Conservation (phyloP, 2,329 filamentous ascomycete genomes). For the Hypoxylon sp. region DNA sequence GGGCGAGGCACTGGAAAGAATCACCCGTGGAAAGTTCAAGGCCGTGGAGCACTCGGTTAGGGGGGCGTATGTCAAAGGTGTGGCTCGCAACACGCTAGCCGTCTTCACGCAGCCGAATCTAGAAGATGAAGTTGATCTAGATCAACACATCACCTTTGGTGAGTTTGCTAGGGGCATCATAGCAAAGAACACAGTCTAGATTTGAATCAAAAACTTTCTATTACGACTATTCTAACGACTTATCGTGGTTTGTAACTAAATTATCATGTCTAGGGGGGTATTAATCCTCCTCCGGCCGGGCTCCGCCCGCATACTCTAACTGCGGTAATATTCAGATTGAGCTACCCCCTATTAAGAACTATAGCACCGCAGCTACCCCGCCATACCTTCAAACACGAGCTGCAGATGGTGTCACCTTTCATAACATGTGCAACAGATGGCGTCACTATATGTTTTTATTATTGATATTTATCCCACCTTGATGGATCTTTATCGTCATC, state of each 20-base stretch:
- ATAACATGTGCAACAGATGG: conserved; percentile 21
- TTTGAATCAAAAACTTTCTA: neutral
- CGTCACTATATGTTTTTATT: conserved; percentile 31
- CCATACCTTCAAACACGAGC: neutral
- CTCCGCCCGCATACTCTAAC: too few relatives aligned
- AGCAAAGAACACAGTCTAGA: conserved; percentile 70
- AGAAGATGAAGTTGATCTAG: conserved; percentile 80
- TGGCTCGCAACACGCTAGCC: conserved; percentile 90
- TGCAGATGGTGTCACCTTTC: conserved; percentile 20
- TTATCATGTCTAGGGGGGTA: neutral
- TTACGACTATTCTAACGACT: neutral
- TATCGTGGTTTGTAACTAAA: neutral
- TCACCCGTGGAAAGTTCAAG: conserved; percentile 91
- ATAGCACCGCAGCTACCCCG: conserved; percentile 14
- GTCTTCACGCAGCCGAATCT: conserved; percentile 98
- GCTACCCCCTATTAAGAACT: neutral
- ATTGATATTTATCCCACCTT: conserved; percentile 18
- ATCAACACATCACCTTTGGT: conserved; percentile 78
- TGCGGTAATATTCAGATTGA: conserved; percentile 7
- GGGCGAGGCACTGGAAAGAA: conserved; percentile 89
- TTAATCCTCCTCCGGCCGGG: neutral
- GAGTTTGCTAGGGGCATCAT: conserved; percentile 78
- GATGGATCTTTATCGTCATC: neutral
- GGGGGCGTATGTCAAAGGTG: conserved; percentile 74
- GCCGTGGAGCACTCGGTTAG: conserved; percentile 97